Evolutionary conservation across 768 basidiomycete genomes (phyloP).

Genomic region (Crucibulum laeve): DNA sequence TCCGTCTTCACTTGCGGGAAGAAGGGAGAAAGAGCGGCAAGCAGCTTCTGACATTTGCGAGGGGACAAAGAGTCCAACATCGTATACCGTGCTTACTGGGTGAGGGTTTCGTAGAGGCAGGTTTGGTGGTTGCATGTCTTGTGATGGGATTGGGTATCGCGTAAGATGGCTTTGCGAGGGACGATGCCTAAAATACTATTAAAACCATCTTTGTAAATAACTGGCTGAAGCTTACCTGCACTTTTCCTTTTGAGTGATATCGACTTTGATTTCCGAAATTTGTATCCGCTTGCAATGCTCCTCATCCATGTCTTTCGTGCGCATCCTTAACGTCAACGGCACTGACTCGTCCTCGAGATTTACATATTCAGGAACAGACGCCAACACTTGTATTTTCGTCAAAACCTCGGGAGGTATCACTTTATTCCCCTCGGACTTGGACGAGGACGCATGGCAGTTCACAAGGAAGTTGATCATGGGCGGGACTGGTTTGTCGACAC

Average conservation of each 20-base stretch:
- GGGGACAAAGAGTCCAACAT: constrained; percentile 34
- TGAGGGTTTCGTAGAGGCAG: constrained; percentile 53
- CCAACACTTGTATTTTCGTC: constrained; percentile 60
- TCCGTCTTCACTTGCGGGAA: constrained; percentile 42
- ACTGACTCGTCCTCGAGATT: constrained; percentile 42
- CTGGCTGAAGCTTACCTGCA: constrained; percentile 46
- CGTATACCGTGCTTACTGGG: constrained; percentile 48
- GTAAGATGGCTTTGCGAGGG: constrained; percentile 36
- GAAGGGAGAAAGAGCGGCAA: constrained; percentile 41
- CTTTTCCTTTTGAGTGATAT: constrained; percentile 61
- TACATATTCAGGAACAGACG: constrained; percentile 54
- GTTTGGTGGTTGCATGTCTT: constrained; percentile 58
- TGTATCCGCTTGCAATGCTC: constrained; percentile 52
- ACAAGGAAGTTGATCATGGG: constrained; percentile 39
- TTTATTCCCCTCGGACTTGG: constrained; percentile 11
- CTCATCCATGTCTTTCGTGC: constrained; percentile 45
- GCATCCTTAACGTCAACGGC: constrained; percentile 56
- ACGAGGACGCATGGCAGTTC: constrained; percentile 24
- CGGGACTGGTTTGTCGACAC: constrained; percentile 26
- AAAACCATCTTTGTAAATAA: constrained; percentile 1
- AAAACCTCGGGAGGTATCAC: constrained; percentile 51
- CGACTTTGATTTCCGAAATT: constrained; percentile 49
- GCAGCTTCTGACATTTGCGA: constrained; percentile 16
- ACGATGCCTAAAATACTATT: constrained; percentile 27
- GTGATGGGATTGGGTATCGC: constrained; percentile 53